Conservation (phyloP, 768 basidiomycete genomes). For the Stropharia rugosoannulata region DNA sequence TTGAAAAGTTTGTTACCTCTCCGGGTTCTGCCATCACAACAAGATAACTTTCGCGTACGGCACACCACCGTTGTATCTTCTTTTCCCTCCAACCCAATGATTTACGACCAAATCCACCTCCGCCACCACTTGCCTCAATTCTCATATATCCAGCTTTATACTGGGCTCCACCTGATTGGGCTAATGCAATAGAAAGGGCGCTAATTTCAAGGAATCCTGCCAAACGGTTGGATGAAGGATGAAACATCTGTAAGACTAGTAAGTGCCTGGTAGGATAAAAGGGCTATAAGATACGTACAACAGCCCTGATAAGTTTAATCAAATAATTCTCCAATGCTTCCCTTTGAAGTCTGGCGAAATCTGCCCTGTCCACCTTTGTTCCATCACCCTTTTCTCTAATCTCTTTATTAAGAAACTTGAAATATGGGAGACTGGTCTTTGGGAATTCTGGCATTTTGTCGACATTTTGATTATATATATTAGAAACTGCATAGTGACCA, state of each 20-base stretch:
- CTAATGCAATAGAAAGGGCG: slow-evolving; percentile 78
- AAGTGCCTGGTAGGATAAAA: background rate
- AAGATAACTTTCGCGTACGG: slow-evolving; percentile 89
- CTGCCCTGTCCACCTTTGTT: slow-evolving; percentile 55
- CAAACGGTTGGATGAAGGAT: slow-evolving; percentile 87
- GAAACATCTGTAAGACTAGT: slow-evolving; percentile 74
- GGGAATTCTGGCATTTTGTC: slow-evolving; percentile 92
- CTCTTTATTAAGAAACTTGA: slow-evolving; percentile 80
- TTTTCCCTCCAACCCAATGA: slow-evolving; percentile 56
- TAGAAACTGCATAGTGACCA: slow-evolving; percentile 84
- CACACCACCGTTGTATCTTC: slow-evolving; percentile 83
- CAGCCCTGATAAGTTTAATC: slow-evolving; percentile 82
- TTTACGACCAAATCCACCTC: slow-evolving; percentile 63
- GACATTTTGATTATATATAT: slow-evolving; percentile 70
- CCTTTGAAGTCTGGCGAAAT: slow-evolving; percentile 82
- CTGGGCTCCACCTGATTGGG: slow-evolving; percentile 80
- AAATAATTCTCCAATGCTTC: slow-evolving; percentile 87
- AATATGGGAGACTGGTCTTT: slow-evolving; percentile 79
- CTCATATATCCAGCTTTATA: slow-evolving; percentile 87
- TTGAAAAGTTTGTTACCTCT: slow-evolving; percentile 48
- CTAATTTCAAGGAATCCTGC: slow-evolving; percentile 92
- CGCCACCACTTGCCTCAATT: slow-evolving; percentile 52
- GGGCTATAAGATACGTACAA: slow-evolving; percentile 51
- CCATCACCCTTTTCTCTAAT: slow-evolving; percentile 40
- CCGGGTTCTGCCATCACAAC: slow-evolving; percentile 86